These are phyloP conservation scores for Chlorella vulgaris DNA, from an alignment of 139 green algal genomes.

Conservation along the genomic window DNA sequence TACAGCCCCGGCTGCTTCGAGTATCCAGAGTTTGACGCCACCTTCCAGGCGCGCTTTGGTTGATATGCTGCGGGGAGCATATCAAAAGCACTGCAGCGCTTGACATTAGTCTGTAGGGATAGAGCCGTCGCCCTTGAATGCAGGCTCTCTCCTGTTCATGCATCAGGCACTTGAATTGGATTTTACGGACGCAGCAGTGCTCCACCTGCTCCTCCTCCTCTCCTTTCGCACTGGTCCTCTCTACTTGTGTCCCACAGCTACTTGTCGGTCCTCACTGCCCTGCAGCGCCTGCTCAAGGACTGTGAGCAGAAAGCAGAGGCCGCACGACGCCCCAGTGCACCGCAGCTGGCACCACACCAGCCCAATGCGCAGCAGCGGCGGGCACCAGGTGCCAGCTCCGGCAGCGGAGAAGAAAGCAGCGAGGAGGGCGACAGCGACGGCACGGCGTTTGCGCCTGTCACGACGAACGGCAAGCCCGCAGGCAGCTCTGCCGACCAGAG, in stretches of 20 bases:
- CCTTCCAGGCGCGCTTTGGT: constrained; percentile 5
- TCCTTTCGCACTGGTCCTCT: too few species aligned
- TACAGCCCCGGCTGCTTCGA: constrained; percentile 19
- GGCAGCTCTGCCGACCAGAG: constrained; percentile 22
- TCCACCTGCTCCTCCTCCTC: too few species aligned
- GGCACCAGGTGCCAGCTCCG: not conserved
- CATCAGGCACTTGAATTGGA: too few species aligned
- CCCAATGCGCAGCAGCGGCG: not conserved
- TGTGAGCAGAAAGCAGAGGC: constrained; percentile 66
- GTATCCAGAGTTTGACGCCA: constrained; percentile 28
- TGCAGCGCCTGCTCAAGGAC: constrained; percentile 60
- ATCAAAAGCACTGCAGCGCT: too few species aligned
- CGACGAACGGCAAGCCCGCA: not conserved
- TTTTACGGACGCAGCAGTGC: too few species aligned
- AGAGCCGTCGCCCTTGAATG: too few species aligned
- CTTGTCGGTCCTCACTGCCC: constrained; percentile 56
- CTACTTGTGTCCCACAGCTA: too few species aligned
- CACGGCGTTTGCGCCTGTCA: not conserved
- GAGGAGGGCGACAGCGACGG: constrained; percentile 13
- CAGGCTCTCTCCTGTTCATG: too few species aligned
- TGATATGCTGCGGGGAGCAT: too few species aligned
- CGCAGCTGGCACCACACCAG: not conserved
- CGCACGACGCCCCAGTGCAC: constrained; percentile 32
- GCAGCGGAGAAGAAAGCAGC: not conserved
- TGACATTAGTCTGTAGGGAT: too few species aligned